Percentiles rank a stretch among this genome's conserved stretches.
Conservation (phyloP, 2,329 filamentous ascomycete species). For the Remersonia thermophila region DNA sequence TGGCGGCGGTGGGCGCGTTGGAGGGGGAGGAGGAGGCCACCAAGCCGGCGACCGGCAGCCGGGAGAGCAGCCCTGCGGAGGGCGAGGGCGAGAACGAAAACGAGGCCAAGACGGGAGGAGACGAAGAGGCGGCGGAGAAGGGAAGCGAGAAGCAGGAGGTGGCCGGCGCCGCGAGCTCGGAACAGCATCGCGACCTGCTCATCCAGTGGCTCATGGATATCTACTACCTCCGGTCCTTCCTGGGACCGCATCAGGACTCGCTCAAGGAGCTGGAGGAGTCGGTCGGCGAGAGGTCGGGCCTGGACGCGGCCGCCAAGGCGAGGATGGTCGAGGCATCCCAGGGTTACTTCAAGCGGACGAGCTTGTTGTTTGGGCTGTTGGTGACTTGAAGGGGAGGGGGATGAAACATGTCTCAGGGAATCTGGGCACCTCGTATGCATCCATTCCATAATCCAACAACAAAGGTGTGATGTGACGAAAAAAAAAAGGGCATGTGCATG, state of each 20-base stretch:
- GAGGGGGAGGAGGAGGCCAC: no score
- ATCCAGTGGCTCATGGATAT: conserved; percentile 53
- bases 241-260: conserved; percentile 25
- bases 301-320: conserved; percentile 35
- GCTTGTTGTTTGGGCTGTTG: conserved; percentile 69
- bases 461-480: no score
- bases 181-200: conserved; percentile 33
- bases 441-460: no score
- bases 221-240: conserved; percentile 34
- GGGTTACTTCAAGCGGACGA: conserved; percentile 76
- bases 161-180: conserved; percentile 1
- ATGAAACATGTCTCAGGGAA: no score
- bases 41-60: no score
- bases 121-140: conserved; percentile 6
- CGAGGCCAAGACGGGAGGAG: conserved; percentile 4
- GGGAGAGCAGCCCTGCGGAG: no score
- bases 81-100: no score
- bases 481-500: no score
- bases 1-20: conserved; percentile 24
- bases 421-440: no score
- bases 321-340: conserved; percentile 50
- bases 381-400: no score
- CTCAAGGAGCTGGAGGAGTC: conserved; percentile 35
- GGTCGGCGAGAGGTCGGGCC: conserved; percentile 31
- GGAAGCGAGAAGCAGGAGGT: conserved; percentile 9